Evolutionary conservation across 2,329 filamentous ascomycete genomes (phyloP).

Genomic region (Anthostomella pinea): DNA sequence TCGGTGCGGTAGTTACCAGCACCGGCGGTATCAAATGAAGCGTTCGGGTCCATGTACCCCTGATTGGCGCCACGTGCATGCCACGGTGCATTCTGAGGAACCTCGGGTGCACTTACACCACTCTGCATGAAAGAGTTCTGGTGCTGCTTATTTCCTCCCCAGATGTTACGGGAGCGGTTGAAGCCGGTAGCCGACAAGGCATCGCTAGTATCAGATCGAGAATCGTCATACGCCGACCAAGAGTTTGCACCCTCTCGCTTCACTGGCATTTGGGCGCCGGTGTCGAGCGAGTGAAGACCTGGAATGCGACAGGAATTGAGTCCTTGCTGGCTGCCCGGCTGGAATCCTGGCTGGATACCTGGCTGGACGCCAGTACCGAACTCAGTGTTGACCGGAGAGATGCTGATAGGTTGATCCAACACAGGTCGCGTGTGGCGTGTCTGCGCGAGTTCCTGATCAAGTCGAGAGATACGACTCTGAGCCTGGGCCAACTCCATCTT

Average conservation of each 20-base stretch:
- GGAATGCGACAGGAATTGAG: conserved; percentile 32
- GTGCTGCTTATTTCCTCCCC: conserved; percentile 47
- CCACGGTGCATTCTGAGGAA: conserved; percentile 45
- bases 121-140: conserved; percentile 21
- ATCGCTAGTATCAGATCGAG: conserved; percentile 56
- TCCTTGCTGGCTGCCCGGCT: too few relatives aligned
- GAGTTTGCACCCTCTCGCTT: conserved; percentile 39
- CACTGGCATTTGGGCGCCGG: conserved; percentile 37
- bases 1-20: conserved; percentile 45
- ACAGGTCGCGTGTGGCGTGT: conserved; percentile 60
- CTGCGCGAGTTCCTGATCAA: conserved; percentile 69
- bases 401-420: conserved; percentile 43
- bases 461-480: conserved; percentile 65
- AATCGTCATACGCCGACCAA: conserved; percentile 55
- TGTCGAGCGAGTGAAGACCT: conserved; percentile 20
- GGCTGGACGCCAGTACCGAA: conserved; percentile 21
- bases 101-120: conserved; percentile 33
- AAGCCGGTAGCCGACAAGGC: conserved; percentile 49
- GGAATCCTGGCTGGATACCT: too few relatives aligned
- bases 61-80: conserved; percentile 40
- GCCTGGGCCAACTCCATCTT: conserved; percentile 71
- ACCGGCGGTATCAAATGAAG: conserved; percentile 31
- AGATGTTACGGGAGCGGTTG: conserved; percentile 54
- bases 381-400: conserved; percentile 28
- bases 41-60: conserved; percentile 39